Evolutionary conservation across 2,329 filamentous ascomycete species (phyloP), one percentile per base, ranked within the genome.

Genomic region (Claviceps spartinae): DNA sequence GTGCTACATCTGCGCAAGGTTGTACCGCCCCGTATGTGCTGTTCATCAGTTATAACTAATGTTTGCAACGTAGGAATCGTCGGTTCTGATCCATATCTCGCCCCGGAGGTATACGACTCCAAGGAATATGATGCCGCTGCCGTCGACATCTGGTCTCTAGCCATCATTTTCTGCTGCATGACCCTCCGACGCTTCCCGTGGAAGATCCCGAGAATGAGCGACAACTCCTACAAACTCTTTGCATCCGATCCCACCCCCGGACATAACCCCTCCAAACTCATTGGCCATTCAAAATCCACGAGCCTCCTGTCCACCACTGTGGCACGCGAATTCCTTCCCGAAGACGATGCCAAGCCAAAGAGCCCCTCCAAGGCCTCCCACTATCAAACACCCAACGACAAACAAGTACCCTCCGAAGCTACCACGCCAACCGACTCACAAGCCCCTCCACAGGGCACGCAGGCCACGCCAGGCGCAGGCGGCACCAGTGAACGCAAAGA

Each of bases 111-210:
- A 1, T 97, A 97, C 62, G 90, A 96, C 58, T 81, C 90, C 56
- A 82, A 85, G 58, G 90, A 89, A 63, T 98, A 98, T 65, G 90
- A 98, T 62, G 89, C 93, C 1, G 86, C 90, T 56, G 88, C 89
- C 6, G 88, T 91, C 1, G 93, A 98, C 69, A 89, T 98, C 54
- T 98, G 93, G 93, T 98, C 93, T 11, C 75, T 98, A 54, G 93
- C 91, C 18, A 98, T 98, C 60, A 97, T 98, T 52, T 98, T 91
- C 70, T 97, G 93, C 69, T 98, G 93, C 73, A 98, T 98, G 93
- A 93, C 88, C 5, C 74, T 98, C 43, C 80, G 93, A 22, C 77
- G 93, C 38, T 98, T 98, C 63, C 93, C 93, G 0, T 98, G 93
- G 93, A 98, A 98, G 71, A 83, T 94, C 38, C 93, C 93, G 4